These are phyloP conservation scores for Gracilaria gracilis DNA, from an alignment of 23 red algal genomes.

Conservation along the genomic window DNA sequence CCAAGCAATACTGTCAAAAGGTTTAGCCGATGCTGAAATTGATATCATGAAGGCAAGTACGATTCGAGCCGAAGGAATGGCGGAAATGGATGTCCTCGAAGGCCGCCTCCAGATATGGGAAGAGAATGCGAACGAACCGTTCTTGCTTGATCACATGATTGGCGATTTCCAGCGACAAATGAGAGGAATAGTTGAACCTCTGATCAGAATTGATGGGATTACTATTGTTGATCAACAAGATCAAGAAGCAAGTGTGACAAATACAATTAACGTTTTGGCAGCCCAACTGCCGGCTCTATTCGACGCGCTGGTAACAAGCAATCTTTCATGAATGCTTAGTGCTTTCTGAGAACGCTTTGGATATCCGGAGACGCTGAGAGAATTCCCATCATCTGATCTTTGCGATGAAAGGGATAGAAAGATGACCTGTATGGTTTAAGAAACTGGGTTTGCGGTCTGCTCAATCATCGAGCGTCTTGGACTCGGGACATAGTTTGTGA, in stretches of 20 bases:
- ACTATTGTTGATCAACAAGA: neutral
- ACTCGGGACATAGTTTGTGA: too few species aligned
- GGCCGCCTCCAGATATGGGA: neutral
- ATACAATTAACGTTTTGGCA: neutral
- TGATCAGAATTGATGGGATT: neutral
- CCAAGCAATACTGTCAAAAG: constrained; percentile 32
- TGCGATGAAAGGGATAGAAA: neutral
- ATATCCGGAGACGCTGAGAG: neutral
- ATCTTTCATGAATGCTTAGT: neutral
- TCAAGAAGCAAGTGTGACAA: neutral
- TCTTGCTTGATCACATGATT: neutral
- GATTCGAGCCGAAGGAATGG: constrained; percentile 30
- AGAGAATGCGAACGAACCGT: constrained; percentile 1
- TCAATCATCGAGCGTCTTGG: too few species aligned
- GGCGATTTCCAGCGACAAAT: neutral
- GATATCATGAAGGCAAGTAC: neutral
- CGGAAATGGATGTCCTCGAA: constrained; percentile 10
- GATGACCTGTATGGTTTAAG: too few species aligned
- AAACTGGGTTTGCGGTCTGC: too few species aligned
- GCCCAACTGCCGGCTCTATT: neutral
- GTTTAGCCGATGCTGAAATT: constrained; percentile 46
- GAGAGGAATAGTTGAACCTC: constrained; percentile 9
- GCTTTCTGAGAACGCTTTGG: too few species aligned
- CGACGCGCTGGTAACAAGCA: constrained; percentile 1
- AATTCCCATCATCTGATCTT: neutral